A percentile compares a stretch with the other conserved stretches of the same genome.
Conservation (phyloP, 805 yeast genomes). For the Yamadazyma kitorensis region DNA sequence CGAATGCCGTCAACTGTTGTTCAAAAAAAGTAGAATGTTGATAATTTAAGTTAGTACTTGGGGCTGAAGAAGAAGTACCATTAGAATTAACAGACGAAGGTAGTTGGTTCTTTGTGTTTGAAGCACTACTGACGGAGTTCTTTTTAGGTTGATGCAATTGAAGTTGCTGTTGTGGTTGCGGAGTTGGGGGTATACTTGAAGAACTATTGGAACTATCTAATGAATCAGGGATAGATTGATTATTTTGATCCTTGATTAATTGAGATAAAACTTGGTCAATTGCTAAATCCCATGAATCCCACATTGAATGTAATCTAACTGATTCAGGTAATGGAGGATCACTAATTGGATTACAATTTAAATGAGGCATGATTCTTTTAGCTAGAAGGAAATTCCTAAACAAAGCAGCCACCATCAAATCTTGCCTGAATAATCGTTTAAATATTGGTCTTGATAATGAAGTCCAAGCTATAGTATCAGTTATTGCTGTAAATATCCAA, state of each 20-base stretch:
- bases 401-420: slow-evolving; percentile 92
- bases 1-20: slow-evolving; percentile 94
- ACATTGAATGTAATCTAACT: slow-evolving; percentile 80
- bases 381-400: slow-evolving; percentile 92
- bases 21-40: slow-evolving; percentile 94
- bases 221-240: neutral
- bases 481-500: slow-evolving; percentile 97
- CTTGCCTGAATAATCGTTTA: slow-evolving; percentile 89
- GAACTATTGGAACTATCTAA: neutral
- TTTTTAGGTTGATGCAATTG: slow-evolving; percentile 2
- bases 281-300: slow-evolving; percentile 98
- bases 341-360: slow-evolving; percentile 90
- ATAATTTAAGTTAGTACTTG: no score
- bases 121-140: no score
- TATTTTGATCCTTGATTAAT: slow-evolving; percentile 40
- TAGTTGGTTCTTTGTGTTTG: no score
- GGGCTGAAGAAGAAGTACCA: no score
- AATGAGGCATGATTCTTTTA: slow-evolving; percentile 87
- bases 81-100: neutral
- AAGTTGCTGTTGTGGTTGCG: slow-evolving; percentile 5
- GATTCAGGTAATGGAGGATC: slow-evolving; percentile 89
- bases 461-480: slow-evolving; percentile 98
- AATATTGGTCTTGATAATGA: slow-evolving; percentile 82
- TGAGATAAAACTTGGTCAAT: slow-evolving; percentile 89
- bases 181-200: slow-evolving; percentile 1